These are phyloP conservation scores for Didymella lethalis DNA, from an alignment of 2,329 filamentous ascomycete species.

Conservation along the genomic window DNA sequence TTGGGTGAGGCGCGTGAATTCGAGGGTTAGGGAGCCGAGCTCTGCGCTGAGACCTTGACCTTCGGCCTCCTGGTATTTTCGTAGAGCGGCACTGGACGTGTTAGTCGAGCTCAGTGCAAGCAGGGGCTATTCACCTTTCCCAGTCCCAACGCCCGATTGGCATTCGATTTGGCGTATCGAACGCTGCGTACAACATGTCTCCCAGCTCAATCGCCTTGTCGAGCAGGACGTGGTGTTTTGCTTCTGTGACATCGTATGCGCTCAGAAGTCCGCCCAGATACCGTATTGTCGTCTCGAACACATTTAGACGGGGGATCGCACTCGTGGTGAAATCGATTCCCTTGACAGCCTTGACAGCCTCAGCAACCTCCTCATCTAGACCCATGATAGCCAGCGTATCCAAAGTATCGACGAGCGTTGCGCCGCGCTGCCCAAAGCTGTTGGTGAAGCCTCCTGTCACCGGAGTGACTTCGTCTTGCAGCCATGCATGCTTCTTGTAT, in stretches of 20 bases:
- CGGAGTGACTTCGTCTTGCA: slow-evolving; percentile 61
- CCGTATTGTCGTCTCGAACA: slow-evolving; percentile 53
- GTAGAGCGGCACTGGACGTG: slow-evolving; percentile 37
- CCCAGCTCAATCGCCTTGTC: slow-evolving; percentile 53
- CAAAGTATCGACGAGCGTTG: slow-evolving; percentile 67
- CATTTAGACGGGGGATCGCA: slow-evolving; percentile 41
- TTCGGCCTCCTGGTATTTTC: slow-evolving; percentile 41
- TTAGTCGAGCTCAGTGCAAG: slow-evolving; percentile 25
- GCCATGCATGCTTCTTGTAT: slow-evolving; percentile 63
- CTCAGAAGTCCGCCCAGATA: slow-evolving; percentile 51
- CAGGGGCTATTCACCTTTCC: slow-evolving; percentile 38
- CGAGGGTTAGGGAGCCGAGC: slow-evolving; percentile 49
- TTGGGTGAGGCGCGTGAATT: slow-evolving; percentile 52
- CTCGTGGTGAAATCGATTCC: slow-evolving; percentile 63
- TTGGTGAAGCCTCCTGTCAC: slow-evolving; percentile 58
- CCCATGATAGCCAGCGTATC: slow-evolving; percentile 71
- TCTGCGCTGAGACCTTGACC: slow-evolving; percentile 47
- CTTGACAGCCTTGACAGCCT: slow-evolving; percentile 60
- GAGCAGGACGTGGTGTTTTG: slow-evolving; percentile 48
- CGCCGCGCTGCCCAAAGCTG: slow-evolving; percentile 64
- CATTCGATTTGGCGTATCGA: slow-evolving; percentile 55
- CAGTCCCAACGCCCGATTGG: slow-evolving; percentile 53
- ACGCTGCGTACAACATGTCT: slow-evolving; percentile 55
- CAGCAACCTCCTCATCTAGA: slow-evolving; percentile 63
- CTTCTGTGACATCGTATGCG: slow-evolving; percentile 48